phyloP scores from a whole-genome alignment of 768 basidiomycete genomes.

The Tulasnella sp. region DNA sequence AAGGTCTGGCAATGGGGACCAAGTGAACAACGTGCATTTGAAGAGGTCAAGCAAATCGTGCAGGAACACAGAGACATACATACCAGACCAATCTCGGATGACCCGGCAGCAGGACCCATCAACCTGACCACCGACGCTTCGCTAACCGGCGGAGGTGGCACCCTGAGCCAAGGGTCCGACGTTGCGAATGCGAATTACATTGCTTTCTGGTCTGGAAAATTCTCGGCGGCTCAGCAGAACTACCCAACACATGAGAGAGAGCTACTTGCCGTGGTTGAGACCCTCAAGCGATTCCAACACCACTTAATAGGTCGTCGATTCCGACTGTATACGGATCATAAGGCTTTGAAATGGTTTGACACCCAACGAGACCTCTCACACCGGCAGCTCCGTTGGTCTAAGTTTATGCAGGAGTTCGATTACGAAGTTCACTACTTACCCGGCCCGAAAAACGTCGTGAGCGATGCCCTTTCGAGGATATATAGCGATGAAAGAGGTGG shows the following conservation, averaged over 20 bases:
- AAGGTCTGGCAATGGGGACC: slow-evolving; percentile 18
- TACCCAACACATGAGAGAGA: slow-evolving; percentile 45
- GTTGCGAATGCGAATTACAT: slow-evolving; percentile 36
- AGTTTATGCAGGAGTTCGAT: slow-evolving; percentile 37
- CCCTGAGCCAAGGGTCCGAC: slow-evolving; percentile 23
- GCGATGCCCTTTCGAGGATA: slow-evolving; percentile 34
- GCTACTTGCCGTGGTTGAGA: slow-evolving; percentile 39
- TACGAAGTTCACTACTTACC: slow-evolving; percentile 37
- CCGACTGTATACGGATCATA: slow-evolving; percentile 40
- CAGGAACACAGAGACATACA: not conserved
- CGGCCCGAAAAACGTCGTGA: slow-evolving; percentile 36
- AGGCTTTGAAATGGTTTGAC: slow-evolving; percentile 38
- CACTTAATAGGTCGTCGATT: slow-evolving; percentile 33
- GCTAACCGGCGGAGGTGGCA: slow-evolving; percentile 16
- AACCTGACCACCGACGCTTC: slow-evolving; percentile 22
- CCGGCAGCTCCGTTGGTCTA: slow-evolving; percentile 40
- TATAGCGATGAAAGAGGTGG: slow-evolving; percentile 22
- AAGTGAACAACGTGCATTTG: slow-evolving; percentile 23
- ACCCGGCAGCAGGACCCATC: not conserved
- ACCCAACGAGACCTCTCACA: slow-evolving; percentile 37
- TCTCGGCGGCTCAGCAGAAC: slow-evolving; percentile 25
- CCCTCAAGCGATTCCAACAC: slow-evolving; percentile 33
- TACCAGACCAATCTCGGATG: slow-evolving; percentile 3
- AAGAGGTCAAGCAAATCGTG: slow-evolving; percentile 24
- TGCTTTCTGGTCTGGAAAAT: slow-evolving; percentile 31